Evolutionary conservation across 2,329 filamentous ascomycete genomes (phyloP).

Genomic region (Colletotrichum higginsianum): DNA sequence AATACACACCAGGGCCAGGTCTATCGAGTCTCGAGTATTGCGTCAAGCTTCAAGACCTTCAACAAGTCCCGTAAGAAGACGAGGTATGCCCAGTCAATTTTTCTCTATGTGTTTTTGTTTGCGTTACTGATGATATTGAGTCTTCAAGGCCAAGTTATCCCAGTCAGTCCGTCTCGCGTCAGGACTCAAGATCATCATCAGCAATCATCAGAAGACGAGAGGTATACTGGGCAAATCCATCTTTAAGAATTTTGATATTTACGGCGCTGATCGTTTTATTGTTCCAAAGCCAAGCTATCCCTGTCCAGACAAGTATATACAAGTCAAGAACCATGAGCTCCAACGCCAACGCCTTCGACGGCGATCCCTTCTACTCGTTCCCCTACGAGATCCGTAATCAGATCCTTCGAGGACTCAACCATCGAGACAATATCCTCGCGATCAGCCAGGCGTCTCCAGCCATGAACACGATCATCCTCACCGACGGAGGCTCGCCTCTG

Average conservation of each 20-base stretch:
- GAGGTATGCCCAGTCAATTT: too few relatives aligned
- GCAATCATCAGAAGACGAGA: background rate
- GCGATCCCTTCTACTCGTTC: background rate
- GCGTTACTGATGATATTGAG: too few relatives aligned
- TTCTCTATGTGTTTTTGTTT: too few relatives aligned
- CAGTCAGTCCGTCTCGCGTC: too few relatives aligned
- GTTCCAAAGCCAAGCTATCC: rapidly evolving
- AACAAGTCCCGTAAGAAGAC: too few relatives aligned
- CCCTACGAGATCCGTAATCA: background rate
- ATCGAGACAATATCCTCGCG: background rate
- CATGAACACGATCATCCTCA: background rate
- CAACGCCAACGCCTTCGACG: background rate
- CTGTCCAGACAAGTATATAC: background rate
- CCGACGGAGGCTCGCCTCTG: background rate
- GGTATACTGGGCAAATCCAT: background rate
- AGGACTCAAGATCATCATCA: too few relatives aligned
- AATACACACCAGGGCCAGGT: too few relatives aligned
- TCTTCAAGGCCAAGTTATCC: too few relatives aligned
- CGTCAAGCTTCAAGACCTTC: too few relatives aligned
- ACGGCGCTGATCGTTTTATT: background rate
- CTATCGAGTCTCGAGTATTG: too few relatives aligned
- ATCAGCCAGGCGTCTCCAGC: background rate
- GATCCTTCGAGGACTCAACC: background rate
- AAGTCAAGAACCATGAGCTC: background rate
- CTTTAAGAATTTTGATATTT: too few relatives aligned